Evolutionary conservation across 495 filamentous ascomycete species (phyloP).

Genomic region (Lepidopterella palustris): DNA sequence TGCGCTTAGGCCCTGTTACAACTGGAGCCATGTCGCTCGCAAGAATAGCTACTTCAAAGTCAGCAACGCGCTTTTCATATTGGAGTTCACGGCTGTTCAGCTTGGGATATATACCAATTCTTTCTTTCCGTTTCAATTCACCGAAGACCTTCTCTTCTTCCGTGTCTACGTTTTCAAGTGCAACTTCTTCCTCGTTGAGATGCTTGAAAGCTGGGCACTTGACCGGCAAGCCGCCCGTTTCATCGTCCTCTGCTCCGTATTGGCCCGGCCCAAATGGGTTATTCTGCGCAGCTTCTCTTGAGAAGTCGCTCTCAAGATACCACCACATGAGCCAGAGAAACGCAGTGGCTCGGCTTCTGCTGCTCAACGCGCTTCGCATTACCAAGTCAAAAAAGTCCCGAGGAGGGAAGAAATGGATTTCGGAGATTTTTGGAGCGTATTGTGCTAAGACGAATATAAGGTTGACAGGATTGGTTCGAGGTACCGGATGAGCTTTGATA

Average conservation of each 20-base stretch:
- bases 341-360: conserved; percentile 73
- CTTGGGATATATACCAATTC: conserved; percentile 58
- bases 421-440: conserved; percentile 84
- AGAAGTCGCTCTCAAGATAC: conserved; percentile 96
- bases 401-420: conserved; percentile 78
- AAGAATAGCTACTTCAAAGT: conserved; percentile 22
- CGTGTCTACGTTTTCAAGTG: conserved; percentile 84
- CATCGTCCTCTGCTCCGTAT: conserved; percentile 48
- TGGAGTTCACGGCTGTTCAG: conserved; percentile 44
- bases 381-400: conserved; percentile 95
- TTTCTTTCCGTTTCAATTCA: conserved; percentile 71
- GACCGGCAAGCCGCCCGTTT: conserved; percentile 58
- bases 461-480: conserved; percentile 94
- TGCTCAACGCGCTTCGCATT: conserved; percentile 80
- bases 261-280: conserved; percentile 85
- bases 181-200: conserved; percentile 70
- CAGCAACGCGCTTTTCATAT: conserved; percentile 27
- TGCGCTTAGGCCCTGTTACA: conserved; percentile 32
- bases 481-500: conserved; percentile 58
- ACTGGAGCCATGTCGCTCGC: conserved; percentile 30
- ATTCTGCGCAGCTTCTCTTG: conserved; percentile 67
- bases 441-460: conserved; percentile 92
- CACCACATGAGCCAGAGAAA: conserved; percentile 99
- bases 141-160: conserved; percentile 81
- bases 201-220: conserved; percentile 77